A percentile compares a stretch with the other conserved stretches of the same genome.
Conservation (phyloP, 2,329 filamentous ascomycete species). For the Penicillium sp. region DNA sequence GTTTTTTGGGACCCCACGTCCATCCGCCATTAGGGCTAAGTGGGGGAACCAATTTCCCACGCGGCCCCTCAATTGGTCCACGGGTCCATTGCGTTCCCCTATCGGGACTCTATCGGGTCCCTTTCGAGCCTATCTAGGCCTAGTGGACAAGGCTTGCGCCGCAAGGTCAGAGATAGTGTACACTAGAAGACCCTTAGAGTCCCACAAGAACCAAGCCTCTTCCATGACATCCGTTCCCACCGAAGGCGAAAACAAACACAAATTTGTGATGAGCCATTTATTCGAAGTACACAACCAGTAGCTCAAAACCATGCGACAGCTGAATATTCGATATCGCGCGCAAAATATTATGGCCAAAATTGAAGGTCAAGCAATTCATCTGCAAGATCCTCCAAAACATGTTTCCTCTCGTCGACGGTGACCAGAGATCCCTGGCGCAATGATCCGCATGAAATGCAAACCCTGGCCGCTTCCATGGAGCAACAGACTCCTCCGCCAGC, state of each 20-base stretch:
- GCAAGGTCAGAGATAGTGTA: conserved; percentile 15
- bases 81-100: neutral
- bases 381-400: neutral
- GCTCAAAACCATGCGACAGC: neutral
- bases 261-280: neutral
- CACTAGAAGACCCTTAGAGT: conserved; percentile 2
- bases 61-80: neutral
- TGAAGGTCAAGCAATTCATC: neutral
- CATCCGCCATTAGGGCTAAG: conserved; percentile 19
- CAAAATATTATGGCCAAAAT: neutral
- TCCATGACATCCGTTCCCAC: conserved; percentile 3
- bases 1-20: conserved; percentile 14
- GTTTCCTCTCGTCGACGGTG: conserved; percentile 2
- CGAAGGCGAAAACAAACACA: neutral
- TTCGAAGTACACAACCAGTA: neutral
- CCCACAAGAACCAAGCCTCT: conserved; percentile 9
- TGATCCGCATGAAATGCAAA: conserved; percentile 5
- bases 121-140: neutral
- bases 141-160: neutral
- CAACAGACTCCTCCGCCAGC: conserved; percentile 12
- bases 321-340: neutral
- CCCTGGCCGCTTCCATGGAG: neutral
- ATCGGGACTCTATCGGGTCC: neutral
- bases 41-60: neutral
- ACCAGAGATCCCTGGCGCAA: neutral